These are phyloP conservation scores for Solanum chiquidenum DNA, from an alignment of 257 asterid species.

Conservation along the genomic window DNA sequence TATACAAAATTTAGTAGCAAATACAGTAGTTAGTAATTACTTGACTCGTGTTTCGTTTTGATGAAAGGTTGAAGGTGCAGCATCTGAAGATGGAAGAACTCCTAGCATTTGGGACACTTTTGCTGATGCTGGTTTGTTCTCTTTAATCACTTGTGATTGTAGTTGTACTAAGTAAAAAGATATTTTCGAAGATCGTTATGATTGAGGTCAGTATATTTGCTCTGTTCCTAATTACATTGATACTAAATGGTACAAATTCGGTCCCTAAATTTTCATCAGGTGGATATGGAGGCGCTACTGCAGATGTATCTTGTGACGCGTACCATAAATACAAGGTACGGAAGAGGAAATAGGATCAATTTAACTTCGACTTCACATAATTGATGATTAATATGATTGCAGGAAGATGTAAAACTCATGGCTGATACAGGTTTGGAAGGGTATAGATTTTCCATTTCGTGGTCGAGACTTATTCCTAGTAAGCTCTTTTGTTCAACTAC, in stretches of 20 bases:
- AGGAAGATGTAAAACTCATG: slow-evolving; percentile 22
- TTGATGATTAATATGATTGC: neutral
- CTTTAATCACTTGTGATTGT: neutral
- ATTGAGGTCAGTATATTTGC: neutral
- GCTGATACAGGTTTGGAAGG: slow-evolving; percentile 4
- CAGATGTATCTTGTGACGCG: slow-evolving; percentile 20
- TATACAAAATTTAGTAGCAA: neutral
- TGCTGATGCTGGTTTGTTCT: slow-evolving; percentile 25
- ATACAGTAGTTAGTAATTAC: neutral
- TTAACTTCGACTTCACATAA: neutral
- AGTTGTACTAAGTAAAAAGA: neutral
- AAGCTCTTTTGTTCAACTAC: neutral
- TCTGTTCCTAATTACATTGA: neutral
- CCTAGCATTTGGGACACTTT: slow-evolving; percentile 43
- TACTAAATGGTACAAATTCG: neutral
- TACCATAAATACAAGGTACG: slow-evolving; percentile 24
- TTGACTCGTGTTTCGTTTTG: neutral
- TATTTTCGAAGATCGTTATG: neutral
- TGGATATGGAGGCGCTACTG: slow-evolving; percentile 3
- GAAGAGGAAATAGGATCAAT: neutral
- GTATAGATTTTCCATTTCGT: slow-evolving; percentile 21
- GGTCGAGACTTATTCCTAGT: slow-evolving; percentile 28
- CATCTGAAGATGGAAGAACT: slow-evolving; percentile 36
- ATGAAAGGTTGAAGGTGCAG: slow-evolving; percentile 32
- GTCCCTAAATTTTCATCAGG: neutral